Conservation (phyloP, 495 filamentous ascomycete species). For the Lasiosphaeriaceae sp. region DNA sequence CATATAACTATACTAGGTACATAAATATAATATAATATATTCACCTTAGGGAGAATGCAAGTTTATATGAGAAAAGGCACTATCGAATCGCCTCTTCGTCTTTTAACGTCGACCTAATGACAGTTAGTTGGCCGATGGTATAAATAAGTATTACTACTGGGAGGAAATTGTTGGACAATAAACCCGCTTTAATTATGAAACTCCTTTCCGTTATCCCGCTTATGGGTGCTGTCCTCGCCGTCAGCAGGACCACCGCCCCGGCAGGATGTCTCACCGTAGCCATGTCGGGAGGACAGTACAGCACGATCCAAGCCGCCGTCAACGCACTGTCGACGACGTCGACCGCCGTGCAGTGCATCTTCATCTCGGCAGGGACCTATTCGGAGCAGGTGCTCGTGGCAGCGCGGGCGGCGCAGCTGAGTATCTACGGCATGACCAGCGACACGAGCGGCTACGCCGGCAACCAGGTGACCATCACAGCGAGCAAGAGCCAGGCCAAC, state of each 20-base stretch:
- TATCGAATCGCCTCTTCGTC: too few species aligned
- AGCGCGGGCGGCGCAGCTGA: constrained; percentile 39
- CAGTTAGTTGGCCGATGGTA: too few species aligned
- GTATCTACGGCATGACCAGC: constrained; percentile 59
- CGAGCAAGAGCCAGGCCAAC: constrained; percentile 37
- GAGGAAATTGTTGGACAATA: too few species aligned
- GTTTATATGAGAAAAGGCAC: too few species aligned
- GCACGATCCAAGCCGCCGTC: constrained; percentile 55
- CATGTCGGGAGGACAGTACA: constrained; percentile 39
- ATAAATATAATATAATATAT: too few species aligned
- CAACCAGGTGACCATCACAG: constrained; percentile 59
- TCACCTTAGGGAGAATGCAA: too few species aligned
- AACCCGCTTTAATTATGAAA: too few species aligned
- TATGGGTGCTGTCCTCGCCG: background rate
- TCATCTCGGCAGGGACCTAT: constrained; percentile 59
- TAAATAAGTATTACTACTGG: too few species aligned
- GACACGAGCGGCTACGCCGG: constrained; percentile 49
- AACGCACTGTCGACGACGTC: constrained; percentile 46
- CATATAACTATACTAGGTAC: too few species aligned
- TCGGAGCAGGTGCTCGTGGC: constrained; percentile 56
- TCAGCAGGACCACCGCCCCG: constrained; percentile 44
- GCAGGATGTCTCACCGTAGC: constrained; percentile 49
- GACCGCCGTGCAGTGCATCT: constrained; percentile 50
- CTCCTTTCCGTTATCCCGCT: background rate
- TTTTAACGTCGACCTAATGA: too few species aligned